Conservation (phyloP, 805 yeast genomes). For the Hanseniaspora jakobsenii region DNA sequence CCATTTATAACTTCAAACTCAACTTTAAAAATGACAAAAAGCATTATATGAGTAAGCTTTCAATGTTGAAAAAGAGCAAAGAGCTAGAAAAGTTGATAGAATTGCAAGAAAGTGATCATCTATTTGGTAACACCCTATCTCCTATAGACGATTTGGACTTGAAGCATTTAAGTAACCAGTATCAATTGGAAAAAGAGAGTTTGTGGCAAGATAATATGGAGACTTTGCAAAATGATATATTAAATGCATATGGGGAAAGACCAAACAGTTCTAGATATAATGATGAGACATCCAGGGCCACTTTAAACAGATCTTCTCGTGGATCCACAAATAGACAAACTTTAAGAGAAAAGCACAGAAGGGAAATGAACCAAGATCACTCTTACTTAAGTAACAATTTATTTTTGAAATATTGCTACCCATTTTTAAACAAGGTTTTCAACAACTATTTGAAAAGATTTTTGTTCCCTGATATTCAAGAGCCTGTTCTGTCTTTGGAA, state of each 20-base stretch:
- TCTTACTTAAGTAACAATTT: conserved; percentile 6
- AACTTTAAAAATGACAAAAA: conserved; percentile 11
- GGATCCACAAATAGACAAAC: neutral
- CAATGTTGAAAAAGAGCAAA: conserved; percentile 3
- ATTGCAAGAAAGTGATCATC: conserved; percentile 11
- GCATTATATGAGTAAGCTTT: conserved; percentile 14
- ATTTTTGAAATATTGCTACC: conserved; percentile 1
- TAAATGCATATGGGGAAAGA: neutral
- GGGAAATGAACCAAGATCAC: neutral
- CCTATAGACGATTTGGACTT: conserved; percentile 13
- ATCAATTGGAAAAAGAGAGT: neutral
- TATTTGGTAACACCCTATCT: conserved; percentile 11
- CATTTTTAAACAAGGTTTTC: conserved; percentile 16
- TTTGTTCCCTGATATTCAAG: conserved; percentile 22
- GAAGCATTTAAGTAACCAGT: conserved; percentile 5
- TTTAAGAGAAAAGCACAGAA: neutral
- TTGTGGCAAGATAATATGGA: neutral
- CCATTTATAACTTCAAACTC: conserved; percentile 20
- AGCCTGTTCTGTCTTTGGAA: conserved; percentile 13
- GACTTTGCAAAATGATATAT: neutral
- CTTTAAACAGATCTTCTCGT: neutral
- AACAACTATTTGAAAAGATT: conserved; percentile 17
- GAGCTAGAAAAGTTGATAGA: conserved; percentile 1
- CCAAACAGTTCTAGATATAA: neutral
- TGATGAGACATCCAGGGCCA: neutral